phyloP scores from a whole-genome alignment of 768 basidiomycete species.

The Pisolithus microcarpus region DNA sequence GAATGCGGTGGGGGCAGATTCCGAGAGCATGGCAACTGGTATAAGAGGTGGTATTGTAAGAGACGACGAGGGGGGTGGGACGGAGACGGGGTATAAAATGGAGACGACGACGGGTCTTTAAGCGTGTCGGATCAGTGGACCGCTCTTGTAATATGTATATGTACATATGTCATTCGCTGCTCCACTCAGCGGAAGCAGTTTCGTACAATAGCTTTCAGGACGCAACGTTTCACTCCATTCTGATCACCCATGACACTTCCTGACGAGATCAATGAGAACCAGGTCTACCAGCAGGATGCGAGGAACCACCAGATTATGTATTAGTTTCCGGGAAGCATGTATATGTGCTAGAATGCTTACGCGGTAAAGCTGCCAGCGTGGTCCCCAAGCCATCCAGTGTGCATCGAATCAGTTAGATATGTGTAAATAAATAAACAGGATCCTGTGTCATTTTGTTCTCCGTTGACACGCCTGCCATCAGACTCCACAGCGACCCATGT shows the following conservation, averaged over 20 bases:
- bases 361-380: no score
- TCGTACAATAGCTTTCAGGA: not conserved
- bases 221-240: not conserved
- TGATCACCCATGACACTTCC: not conserved
- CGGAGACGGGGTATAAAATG: slow-evolving; percentile 20
- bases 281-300: no score
- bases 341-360: no score
- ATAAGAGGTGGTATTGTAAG: slow-evolving; percentile 10
- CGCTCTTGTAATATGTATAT: slow-evolving; percentile 5
- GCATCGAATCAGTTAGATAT: no score
- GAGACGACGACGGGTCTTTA: slow-evolving; percentile 5
- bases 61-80: slow-evolving; percentile 7
- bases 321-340: no score
- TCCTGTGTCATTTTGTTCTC: no score
- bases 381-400: no score
- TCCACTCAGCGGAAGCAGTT: slow-evolving; percentile 19
- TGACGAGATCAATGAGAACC: no score
- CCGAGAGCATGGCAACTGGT: not conserved
- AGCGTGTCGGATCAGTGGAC: slow-evolving; percentile 18
- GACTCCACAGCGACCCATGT: not conserved
- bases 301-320: no score
- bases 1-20: not conserved
- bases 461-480: no score
- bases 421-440: no score
- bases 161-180: slow-evolving; percentile 10